A percentile compares a stretch with the other conserved stretches of the same genome.
phyloP scores from a whole-genome alignment of 2,329 filamentous ascomycete species.

The Ophiostoma angusticollis region DNA sequence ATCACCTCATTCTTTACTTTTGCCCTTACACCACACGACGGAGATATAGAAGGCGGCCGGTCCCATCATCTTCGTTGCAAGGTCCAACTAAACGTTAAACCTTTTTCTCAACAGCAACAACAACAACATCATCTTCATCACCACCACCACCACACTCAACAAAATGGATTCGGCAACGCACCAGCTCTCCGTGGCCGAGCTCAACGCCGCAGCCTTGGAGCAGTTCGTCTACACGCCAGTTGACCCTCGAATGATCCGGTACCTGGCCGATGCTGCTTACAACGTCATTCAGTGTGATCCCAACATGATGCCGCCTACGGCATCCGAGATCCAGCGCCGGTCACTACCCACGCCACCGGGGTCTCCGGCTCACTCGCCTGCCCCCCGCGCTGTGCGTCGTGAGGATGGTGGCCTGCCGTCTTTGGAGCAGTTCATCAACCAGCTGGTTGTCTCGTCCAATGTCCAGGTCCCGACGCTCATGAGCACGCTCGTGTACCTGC shows the following conservation, averaged over 20 bases:
- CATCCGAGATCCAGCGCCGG: slow-evolving; percentile 16
- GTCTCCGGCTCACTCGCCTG: slow-evolving; percentile 24
- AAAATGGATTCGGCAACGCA: slow-evolving; percentile 35
- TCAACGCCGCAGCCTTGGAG: slow-evolving; percentile 64
- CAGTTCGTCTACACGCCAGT: slow-evolving; percentile 71
- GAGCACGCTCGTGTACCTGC: slow-evolving; percentile 90
- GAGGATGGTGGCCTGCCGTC: slow-evolving; percentile 54
- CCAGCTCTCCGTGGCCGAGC: slow-evolving; percentile 38
- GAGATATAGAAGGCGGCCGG: slow-evolving; percentile 1
- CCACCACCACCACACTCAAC: slow-evolving; percentile 11
- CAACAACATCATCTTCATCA: background rate
- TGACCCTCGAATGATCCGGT: slow-evolving; percentile 61
- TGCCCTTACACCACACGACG: background rate
- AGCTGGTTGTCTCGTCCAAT: slow-evolving; percentile 82
- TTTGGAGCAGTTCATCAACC: slow-evolving; percentile 81
- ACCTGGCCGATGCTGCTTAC: slow-evolving; percentile 60
- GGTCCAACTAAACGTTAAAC: background rate
- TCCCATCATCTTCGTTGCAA: background rate
- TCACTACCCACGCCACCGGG: slow-evolving; percentile 34
- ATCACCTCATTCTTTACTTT: background rate
- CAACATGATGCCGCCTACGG: slow-evolving; percentile 36
- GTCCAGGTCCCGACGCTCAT: slow-evolving; percentile 96
- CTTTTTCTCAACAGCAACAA: background rate
- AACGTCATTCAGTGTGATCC: slow-evolving; percentile 72
- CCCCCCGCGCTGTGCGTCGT: slow-evolving; percentile 29